phyloP scores from a whole-genome alignment of 495 filamentous ascomycete species.

The Melanomma pulvis-pyrius region DNA sequence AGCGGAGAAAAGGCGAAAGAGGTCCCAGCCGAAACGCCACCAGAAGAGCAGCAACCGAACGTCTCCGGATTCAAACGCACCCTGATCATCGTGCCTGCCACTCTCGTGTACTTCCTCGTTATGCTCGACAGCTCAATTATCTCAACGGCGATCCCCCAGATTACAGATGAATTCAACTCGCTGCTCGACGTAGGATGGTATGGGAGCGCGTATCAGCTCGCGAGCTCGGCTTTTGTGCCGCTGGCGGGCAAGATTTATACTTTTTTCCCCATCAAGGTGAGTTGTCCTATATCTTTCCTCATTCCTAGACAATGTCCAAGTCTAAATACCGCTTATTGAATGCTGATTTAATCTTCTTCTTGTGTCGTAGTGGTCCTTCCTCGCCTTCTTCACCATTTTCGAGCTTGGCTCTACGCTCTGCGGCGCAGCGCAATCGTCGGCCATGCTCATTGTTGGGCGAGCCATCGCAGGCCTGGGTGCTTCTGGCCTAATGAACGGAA shows the following conservation, averaged over 20 bases:
- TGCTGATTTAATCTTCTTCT: background rate
- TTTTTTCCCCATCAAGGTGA: background rate
- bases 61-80: no score
- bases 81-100: no score
- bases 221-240: background rate
- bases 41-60: no score
- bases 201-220: background rate
- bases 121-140: no score
- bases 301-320: background rate
- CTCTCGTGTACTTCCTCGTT: no score
- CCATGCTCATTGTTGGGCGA: background rate
- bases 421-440: background rate
- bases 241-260: conserved; percentile 2
- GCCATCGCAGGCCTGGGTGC: background rate
- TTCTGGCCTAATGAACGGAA: background rate
- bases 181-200: background rate
- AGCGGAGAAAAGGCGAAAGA: no score
- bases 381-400: background rate
- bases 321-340: background rate
- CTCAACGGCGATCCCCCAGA: background rate
- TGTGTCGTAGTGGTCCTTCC: background rate
- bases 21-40: no score
- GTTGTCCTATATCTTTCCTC: no score
- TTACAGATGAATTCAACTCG: background rate
- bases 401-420: background rate